Evolutionary conservation across 345 rosid species (phyloP), one percentile per base, ranked within the genome.

Genomic region (Toxicodendron radicans): DNA sequence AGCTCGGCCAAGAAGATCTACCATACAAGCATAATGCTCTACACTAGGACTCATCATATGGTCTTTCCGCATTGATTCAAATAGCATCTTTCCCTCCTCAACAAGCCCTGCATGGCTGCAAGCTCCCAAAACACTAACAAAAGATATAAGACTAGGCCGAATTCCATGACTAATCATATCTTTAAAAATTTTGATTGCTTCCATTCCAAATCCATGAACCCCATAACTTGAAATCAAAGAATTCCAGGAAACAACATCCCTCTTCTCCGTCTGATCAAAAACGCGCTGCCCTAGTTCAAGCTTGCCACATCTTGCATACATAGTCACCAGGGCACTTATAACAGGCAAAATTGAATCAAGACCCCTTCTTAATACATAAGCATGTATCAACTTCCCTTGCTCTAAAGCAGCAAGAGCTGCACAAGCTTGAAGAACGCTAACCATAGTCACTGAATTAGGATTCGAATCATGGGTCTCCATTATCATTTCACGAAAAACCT

Each of bases 11-110:
- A 91, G 91, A 57, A 95, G 93, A 83, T 92, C 99, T 70, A 95
- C 99, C 97, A 95, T 92, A 78, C 95, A 86, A 74, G 99, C 97
- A 76, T 95, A 95, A 82, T 95, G 99, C 86, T 92, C 97, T 43
- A 87, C 84, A 17, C 79, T 80, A 54, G 99, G 98, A 64, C 72
- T 57, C 20, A 92, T 87, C 76, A 84, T 71, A 62, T 95, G 90
- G 27, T 81, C 80, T 76, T 80, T 72, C 73, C 45, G 79, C 97
- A 92, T 95, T 1, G 90, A 83, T 45, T 83, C 67, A 68, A 91
- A 95, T 59, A 86, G 70, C 79, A 68, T 72, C 79, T 90, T 89
- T 38, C 99, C 99, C 72, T 91, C 88, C 72, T 90, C 97, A 14
- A 95, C 86, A 46, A 95, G 89, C 32, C 98, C 95, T 56, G 90